Percentiles rank a stretch among this genome's conserved stretches.
Evolutionary conservation across 129 eudicot genomes (phyloP).

Genomic region (Escallonia herrerae): DNA sequence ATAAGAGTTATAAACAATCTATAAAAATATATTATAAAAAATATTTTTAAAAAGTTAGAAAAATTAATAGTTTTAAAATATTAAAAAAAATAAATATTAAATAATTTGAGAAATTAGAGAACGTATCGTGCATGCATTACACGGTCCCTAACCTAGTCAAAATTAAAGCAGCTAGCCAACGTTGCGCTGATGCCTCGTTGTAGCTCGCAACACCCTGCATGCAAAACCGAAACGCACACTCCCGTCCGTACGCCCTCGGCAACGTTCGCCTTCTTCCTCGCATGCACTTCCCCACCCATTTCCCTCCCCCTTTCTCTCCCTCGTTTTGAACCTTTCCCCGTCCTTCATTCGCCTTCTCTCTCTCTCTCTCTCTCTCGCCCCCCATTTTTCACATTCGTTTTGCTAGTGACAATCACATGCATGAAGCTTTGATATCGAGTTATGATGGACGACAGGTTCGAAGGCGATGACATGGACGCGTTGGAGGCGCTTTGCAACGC

Average conservation of each 20-base stretch:
- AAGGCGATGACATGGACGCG: constrained; percentile 57
- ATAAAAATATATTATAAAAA: too few relatives aligned
- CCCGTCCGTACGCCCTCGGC: constrained; percentile 28
- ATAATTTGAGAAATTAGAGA: too few relatives aligned
- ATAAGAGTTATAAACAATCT: too few relatives aligned
- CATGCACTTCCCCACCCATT: constrained; percentile 16
- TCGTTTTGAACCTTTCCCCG: constrained; percentile 2
- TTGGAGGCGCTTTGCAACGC: constrained; percentile 40
- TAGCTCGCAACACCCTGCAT: too few relatives aligned
- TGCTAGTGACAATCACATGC: background rate
- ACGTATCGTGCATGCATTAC: too few relatives aligned
- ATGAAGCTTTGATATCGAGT: background rate
- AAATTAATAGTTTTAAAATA: too few relatives aligned
- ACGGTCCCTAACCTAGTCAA: too few relatives aligned
- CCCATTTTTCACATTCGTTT: background rate
- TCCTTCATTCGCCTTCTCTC: constrained; percentile 1
- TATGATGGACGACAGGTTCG: constrained; percentile 33
- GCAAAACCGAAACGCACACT: constrained; percentile 3
- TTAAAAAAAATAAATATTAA: too few relatives aligned
- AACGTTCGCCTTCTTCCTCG: constrained; percentile 26
- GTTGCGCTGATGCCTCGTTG: too few relatives aligned
- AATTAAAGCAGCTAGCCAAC: too few relatives aligned
- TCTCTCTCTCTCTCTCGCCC: constrained; percentile 9
- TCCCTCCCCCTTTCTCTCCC: constrained; percentile 6
- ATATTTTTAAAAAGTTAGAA: too few relatives aligned